Base-by-base conservation (phyloP, 2,329 filamentous ascomycete species). In the Neocatenulostroma microsporum region DNA sequence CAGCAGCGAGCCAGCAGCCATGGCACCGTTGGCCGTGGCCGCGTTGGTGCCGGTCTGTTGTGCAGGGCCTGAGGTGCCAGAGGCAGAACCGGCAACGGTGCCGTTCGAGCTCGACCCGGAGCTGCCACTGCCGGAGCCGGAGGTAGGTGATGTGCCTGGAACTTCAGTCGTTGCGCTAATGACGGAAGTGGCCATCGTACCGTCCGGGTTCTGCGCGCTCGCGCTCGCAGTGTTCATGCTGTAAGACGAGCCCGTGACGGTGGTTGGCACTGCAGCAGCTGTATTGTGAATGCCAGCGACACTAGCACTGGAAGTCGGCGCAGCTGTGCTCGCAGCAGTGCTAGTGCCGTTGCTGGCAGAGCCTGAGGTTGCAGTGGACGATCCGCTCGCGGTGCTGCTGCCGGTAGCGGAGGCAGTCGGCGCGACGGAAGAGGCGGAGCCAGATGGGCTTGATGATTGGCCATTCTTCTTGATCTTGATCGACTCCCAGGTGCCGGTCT, bases 401-500 rank as follows among this genome's bases (percentile, higher is more conserved):
- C 9, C 9, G 17, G 21, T 28, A 7, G 23, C 21, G 19, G 14
- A 5, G n/a, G 8, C 37, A 20, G 37, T 7, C 11, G 32, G 17
- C 14, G 30, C n/a, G 32, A 15, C 29, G 26, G 18, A 26, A 4
- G 31, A 23, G n/a, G 15, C 35, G 14, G 28, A 21, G 18, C 26
- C 21, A 23, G 25, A 15, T 15, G 24, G 36, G 13, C 20, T 32
- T 9, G 35, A 20, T 25, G 19, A 10, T 7, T 6, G n/a, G 14
- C 14, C 29, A 40, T 29, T 45, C 11, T 27, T 44, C 14, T 39
- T 50, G 37, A 66, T 54, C 41, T 69, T 60, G 55, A 74, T 75
- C 52, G 64, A 69, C 45, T 69, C 41, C 41, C 53, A 73, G 36
- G 47, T 56, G 27, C 72, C 72, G 11, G 60, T 61, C 45, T 58